Conservation (phyloP, 768 basidiomycete genomes). For the Cystofilobasidium bisporidii region DNA sequence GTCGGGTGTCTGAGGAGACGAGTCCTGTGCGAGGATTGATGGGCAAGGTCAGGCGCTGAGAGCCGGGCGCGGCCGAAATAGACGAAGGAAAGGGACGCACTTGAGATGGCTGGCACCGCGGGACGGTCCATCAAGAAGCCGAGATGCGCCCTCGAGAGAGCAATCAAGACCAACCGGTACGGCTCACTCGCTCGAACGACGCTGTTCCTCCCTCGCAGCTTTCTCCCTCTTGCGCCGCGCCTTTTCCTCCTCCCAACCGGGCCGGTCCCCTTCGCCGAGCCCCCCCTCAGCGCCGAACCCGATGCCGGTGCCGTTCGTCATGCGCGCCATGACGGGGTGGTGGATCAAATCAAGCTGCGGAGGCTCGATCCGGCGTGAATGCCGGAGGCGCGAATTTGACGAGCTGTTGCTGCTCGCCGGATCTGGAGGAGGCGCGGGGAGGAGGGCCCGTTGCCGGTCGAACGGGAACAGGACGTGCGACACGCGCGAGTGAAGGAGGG, state of each 20-base stretch:
- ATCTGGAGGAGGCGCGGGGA: neutral
- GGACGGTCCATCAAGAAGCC: too few species aligned
- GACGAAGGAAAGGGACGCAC: too few species aligned
- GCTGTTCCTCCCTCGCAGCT: neutral
- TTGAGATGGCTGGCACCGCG: too few species aligned
- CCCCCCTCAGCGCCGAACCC: conserved; percentile 14
- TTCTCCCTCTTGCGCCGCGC: neutral
- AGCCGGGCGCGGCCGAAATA: too few species aligned
- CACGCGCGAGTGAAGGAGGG: conserved; percentile 15
- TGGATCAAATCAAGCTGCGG: conserved; percentile 6
- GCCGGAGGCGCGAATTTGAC: neutral
- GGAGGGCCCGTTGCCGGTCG: neutral
- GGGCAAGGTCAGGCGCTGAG: too few species aligned
- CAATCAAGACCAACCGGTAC: too few species aligned
- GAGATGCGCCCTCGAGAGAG: too few species aligned
- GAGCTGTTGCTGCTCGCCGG: neutral
- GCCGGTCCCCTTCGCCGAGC: conserved; percentile 17
- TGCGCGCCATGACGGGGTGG: conserved; percentile 6
- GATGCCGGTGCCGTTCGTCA: conserved; percentile 4
- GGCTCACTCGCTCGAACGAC: neutral
- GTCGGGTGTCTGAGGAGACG: too few species aligned
- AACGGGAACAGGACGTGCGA: conserved; percentile 4
- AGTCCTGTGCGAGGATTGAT: too few species aligned
- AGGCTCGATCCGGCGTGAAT: neutral
- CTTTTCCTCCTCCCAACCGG: neutral